Percentiles rank a stretch among this genome's conserved stretches.
These are phyloP conservation scores for Trapa incisa DNA, from an alignment of 345 rosid genomes.

Conservation along the genomic window DNA sequence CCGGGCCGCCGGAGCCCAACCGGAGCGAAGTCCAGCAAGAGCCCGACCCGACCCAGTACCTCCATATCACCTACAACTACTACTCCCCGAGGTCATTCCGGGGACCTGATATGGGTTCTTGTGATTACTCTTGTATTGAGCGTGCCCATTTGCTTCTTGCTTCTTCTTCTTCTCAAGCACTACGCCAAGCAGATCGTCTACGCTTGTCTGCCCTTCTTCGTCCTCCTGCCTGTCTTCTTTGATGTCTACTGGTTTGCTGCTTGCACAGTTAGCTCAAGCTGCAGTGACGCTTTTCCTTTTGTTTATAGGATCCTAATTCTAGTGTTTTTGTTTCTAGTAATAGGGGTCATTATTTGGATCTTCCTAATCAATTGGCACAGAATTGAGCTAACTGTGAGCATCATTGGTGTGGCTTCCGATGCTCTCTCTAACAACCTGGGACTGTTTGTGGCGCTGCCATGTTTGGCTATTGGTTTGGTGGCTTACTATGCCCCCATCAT, in stretches of 20 bases:
- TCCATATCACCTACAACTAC: conserved; percentile 51
- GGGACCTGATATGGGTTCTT: conserved; percentile 53
- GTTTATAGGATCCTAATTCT: conserved; percentile 55
- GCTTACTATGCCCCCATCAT: conserved; percentile 60
- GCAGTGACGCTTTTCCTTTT: conserved; percentile 53
- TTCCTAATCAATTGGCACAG: conserved; percentile 70
- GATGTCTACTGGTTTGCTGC: conserved; percentile 88
- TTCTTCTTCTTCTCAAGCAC: conserved; percentile 65
- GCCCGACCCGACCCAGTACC: conserved; percentile 59
- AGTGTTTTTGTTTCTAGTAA: conserved; percentile 50
- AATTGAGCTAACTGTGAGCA: conserved; percentile 58
- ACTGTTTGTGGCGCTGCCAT: conserved; percentile 50
- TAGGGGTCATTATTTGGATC: conserved; percentile 71
- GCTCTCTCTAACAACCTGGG: conserved; percentile 67
- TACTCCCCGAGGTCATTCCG: background rate
- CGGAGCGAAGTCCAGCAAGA: background rate
- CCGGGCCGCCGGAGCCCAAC: conserved; percentile 29
- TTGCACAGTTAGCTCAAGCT: conserved; percentile 60
- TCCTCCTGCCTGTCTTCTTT: conserved; percentile 54
- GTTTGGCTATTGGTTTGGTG: conserved; percentile 43
- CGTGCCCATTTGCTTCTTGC: conserved; percentile 50
- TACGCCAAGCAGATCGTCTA: conserved; percentile 81
- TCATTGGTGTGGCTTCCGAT: conserved; percentile 70
- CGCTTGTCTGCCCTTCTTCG: conserved; percentile 59
- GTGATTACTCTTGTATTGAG: conserved; percentile 55